Conservation (phyloP, 805 yeast species). For the Ogataea allantospora region DNA sequence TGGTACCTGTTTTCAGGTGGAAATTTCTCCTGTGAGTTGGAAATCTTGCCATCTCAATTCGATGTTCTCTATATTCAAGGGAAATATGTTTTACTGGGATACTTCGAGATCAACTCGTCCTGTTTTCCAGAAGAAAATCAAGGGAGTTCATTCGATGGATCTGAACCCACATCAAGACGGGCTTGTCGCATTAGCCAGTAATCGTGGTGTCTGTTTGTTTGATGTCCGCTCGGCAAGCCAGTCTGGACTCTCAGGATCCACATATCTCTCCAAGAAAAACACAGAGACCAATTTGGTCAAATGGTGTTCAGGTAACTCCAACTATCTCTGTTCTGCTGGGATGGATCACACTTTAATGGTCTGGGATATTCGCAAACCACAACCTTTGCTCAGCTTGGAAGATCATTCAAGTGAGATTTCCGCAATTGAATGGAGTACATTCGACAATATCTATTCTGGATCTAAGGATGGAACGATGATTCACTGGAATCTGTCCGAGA, state of each 20-base stretch:
- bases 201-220: constrained; percentile 69
- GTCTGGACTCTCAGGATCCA: constrained; percentile 30
- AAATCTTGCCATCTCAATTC: constrained; percentile 41
- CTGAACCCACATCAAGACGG: constrained; percentile 46
- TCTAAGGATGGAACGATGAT: constrained; percentile 66
- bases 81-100: constrained; percentile 78
- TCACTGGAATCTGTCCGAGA: constrained; percentile 53
- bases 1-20: constrained; percentile 35
- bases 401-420: constrained; percentile 59
- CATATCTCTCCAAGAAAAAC: constrained; percentile 41
- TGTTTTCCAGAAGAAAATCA: constrained; percentile 47
- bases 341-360: constrained; percentile 50
- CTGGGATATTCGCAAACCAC: constrained; percentile 71
- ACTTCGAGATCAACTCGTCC: constrained; percentile 59
- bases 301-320: constrained; percentile 64
- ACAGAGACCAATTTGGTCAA: constrained; percentile 43
- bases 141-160: constrained; percentile 53
- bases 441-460: constrained; percentile 47
- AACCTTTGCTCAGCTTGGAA: constrained; percentile 48
- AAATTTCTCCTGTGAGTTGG: constrained; percentile 43
- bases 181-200: constrained; percentile 62
- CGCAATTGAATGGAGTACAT: constrained; percentile 55
- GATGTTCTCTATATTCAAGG: constrained; percentile 62
- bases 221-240: constrained; percentile 57
- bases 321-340: constrained; percentile 65